Evolutionary conservation across 108 stramenopile species (phyloP).

Genomic region (Aurantiochytrium sp.): DNA sequence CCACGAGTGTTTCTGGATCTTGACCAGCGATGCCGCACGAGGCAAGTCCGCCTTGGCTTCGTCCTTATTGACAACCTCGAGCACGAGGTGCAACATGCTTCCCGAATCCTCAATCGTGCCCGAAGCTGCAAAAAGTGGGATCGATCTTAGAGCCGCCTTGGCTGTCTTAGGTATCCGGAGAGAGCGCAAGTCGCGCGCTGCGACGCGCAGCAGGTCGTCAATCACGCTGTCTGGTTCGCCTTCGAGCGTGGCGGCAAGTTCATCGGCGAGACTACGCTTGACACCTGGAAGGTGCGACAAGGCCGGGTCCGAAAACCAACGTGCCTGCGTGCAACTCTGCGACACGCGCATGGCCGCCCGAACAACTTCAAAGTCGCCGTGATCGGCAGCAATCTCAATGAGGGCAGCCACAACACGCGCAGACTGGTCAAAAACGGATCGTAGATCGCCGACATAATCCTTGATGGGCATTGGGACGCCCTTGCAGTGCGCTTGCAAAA

Average conservation of each 20-base stretch:
- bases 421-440: constrained; percentile 83
- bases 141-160: not conserved
- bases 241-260: not conserved
- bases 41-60: not conserved
- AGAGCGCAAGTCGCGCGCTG: not conserved
- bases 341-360: not conserved
- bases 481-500: constrained; percentile 79
- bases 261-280: not conserved
- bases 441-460: constrained; percentile 93
- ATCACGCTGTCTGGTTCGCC: not conserved
- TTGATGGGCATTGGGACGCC: constrained; percentile 78
- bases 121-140: not conserved
- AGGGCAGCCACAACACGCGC: constrained; percentile 88
- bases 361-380: constrained; percentile 9
- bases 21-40: not conserved
- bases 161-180: not conserved
- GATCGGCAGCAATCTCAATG: constrained; percentile 74
- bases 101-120: not conserved
- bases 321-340: not conserved
- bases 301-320: not conserved
- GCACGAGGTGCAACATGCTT: not conserved
- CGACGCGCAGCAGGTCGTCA: not conserved
- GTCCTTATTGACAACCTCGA: not conserved
- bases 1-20: not conserved
- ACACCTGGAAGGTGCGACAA: not conserved